Evolutionary conservation across 352 stramenopile species (phyloP).

Genomic region (Globisporangium cylindrosporum): DNA sequence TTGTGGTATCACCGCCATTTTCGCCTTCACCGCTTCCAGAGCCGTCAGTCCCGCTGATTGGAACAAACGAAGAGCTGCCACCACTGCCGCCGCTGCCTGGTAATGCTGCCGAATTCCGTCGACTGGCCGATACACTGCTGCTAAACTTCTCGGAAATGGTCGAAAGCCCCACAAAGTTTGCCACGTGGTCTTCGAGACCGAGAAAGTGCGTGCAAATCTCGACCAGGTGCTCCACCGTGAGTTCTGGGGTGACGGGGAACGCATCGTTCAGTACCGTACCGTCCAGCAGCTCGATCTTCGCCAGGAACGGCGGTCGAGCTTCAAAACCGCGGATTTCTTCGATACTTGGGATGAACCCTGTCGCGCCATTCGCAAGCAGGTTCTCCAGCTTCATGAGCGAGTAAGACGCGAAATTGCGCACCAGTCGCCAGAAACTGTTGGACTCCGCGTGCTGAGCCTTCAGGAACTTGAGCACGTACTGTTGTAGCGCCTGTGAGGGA

Average conservation of each 20-base stretch:
- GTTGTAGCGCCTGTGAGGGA: slow-evolving; percentile 83
- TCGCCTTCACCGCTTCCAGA: slow-evolving; percentile 22
- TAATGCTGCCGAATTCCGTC: slow-evolving; percentile 27
- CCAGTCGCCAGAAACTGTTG: slow-evolving; percentile 72
- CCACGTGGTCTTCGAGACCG: slow-evolving; percentile 85
- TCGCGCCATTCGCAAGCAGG: slow-evolving; percentile 80
- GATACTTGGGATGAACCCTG: slow-evolving; percentile 93
- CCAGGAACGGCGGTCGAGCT: slow-evolving; percentile 90
- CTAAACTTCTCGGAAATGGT: slow-evolving; percentile 48
- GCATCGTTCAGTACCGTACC: slow-evolving; percentile 88
- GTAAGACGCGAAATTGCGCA: slow-evolving; percentile 90
- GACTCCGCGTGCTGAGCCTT: slow-evolving; percentile 70
- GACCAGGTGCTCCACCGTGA: slow-evolving; percentile 88
- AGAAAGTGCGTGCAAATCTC: slow-evolving; percentile 93
- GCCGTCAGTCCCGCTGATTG: slow-evolving; percentile 22
- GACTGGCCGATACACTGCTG: slow-evolving; percentile 7
- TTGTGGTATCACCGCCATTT: slow-evolving; percentile 19
- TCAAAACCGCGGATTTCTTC: slow-evolving; percentile 94
- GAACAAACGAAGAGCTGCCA: slow-evolving; percentile 27
- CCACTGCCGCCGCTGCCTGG: neutral
- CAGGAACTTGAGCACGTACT: slow-evolving; percentile 91
- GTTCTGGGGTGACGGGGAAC: slow-evolving; percentile 91
- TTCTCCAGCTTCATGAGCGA: slow-evolving; percentile 91
- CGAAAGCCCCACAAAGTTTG: slow-evolving; percentile 68
- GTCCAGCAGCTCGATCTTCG: slow-evolving; percentile 92